Base-by-base conservation (phyloP, 164 flowering plant species). In the Tetrastigma voinierianum region DNA sequence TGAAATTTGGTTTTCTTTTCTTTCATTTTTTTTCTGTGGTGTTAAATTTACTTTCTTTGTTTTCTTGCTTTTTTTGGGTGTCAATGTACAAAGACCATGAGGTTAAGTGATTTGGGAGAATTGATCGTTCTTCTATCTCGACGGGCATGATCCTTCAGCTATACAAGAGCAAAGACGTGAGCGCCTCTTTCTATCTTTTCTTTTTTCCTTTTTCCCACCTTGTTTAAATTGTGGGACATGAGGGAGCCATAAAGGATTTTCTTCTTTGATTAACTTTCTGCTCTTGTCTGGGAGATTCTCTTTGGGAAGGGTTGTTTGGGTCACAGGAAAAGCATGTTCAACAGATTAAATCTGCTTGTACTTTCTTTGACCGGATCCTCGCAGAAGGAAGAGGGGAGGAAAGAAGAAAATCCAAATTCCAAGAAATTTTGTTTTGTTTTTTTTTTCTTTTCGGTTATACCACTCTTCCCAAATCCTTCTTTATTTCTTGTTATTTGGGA, bases 101-200 rank as follows among this genome's bases (percentile, higher is more conserved):
- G 87, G 90, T 57, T 90, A 90, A n/a, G n/a, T 78, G 97, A 93
- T 65, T 79, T 93, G 75, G 98, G 93, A 7, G 99, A 96, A 64
- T 70, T 96, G n/a, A 96, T 81, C 95, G 87, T 90, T 90, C 60
- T 86, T 93, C 19, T 93, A 96, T 67, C 84, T 93, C 11, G 96
- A 96, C 68, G 88, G 87, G 53, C 93, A 91, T 62, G 83, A 85
- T 57, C 80, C 80, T 11, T 68, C 90, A 13, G 32, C 76, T 46
- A 65, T 68, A 67, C 86, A 83, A 61, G 86, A 88, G 10, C 90
- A 84, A 77, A 84, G 82, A 75, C 91, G 93, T 88, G 59, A 74
- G 81, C 64, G 0, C 24, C 23, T 64, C 46, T 53, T 59, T 65
- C 57, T 61, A 56, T 65, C 8, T 19, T 43, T 62, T 61, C n/a